Base-by-base conservation (phyloP, 2,329 filamentous ascomycete genomes). In the Penicillium sp. region DNA sequence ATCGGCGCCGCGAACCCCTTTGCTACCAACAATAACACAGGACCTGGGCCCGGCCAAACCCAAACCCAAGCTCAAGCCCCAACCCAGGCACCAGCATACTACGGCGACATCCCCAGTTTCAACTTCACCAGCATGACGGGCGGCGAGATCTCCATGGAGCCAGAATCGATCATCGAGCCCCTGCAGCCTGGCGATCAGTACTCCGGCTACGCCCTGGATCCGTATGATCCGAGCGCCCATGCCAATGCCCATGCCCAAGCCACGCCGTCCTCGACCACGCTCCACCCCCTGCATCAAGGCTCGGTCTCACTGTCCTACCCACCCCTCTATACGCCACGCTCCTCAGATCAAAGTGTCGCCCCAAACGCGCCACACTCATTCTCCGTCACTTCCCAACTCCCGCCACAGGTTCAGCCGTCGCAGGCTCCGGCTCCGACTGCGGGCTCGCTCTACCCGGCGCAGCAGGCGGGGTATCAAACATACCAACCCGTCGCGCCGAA, bases 251-350 rank as follows among this genome's bases (percentile, higher is more conserved):
- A 38, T 52, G 62, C 56, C 35, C 58, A 63, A 54, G 51, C 56
- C 54, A 59, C 65, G 42, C 42, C 25, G 54, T 49, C 54, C 54
- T 57, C 64, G 51, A 65, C 61, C 57, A 52, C 53, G 61, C 58
- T 67, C 58, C 63, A 69, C 59, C 59, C 67, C 57, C 58, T 69
- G 59, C 71, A 73, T 65, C 70, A 69, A 55, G 71, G 66, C 53
- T 72, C 72, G n/a, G 67, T 72, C 54, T 72, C 72, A 14, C 67
- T 71, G 51, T 69, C 72, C 45, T 75, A 75, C 54, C 73, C 73
- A 54, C 72, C 71, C 17, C 71, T 69, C n/a, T 73, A 65, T 59
- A 73, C 73, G 53, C 57, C 70, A 22, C 64, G 41, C 28, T 35
- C 67, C 25, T 67, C 71, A 35, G 64, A 66, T 47, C 59, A 62